Conservation (phyloP, 2,329 filamentous ascomycete species). For the Aphanoascus verrucosus region DNA sequence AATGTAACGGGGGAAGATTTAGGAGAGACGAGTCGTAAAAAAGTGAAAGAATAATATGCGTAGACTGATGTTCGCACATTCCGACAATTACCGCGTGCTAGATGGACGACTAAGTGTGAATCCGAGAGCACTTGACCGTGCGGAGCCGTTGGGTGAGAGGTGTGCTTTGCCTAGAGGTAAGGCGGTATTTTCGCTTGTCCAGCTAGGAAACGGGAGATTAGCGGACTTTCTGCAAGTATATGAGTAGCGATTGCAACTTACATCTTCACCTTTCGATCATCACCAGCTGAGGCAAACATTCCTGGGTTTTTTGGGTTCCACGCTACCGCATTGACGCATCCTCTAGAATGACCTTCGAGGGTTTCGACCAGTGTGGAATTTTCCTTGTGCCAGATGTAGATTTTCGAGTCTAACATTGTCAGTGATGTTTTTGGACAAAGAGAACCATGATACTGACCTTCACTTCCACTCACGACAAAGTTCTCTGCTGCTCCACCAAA, state of each 20-base stretch:
- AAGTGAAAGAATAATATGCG: not conserved
- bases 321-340: constrained; percentile 72
- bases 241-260: constrained; percentile 40
- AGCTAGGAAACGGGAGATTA: constrained; percentile 20
- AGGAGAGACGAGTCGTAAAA: not conserved
- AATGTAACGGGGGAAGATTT: not conserved
- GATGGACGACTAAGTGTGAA: constrained; percentile 26
- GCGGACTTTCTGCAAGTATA: not conserved
- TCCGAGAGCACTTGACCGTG: constrained; percentile 34
- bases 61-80: not conserved
- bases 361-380: constrained; percentile 66
- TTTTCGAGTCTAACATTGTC: constrained; percentile 45
- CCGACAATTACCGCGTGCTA: constrained; percentile 2
- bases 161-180: constrained; percentile 22
- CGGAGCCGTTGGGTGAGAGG: constrained; percentile 26
- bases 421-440: constrained; percentile 19
- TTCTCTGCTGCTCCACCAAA: constrained; percentile 88
- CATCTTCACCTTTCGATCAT: constrained; percentile 78
- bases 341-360: constrained; percentile 60
- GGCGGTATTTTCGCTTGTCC: constrained; percentile 27
- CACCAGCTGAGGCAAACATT: constrained; percentile 83
- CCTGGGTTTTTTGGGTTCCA: constrained; percentile 79
- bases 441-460: constrained; percentile 49
- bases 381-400: constrained; percentile 87
- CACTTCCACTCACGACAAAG: constrained; percentile 84